Evolutionary conservation across 345 rosid species (phyloP), one percentile per base, ranked within the genome.

Genomic region (Rhizophora mangle): DNA sequence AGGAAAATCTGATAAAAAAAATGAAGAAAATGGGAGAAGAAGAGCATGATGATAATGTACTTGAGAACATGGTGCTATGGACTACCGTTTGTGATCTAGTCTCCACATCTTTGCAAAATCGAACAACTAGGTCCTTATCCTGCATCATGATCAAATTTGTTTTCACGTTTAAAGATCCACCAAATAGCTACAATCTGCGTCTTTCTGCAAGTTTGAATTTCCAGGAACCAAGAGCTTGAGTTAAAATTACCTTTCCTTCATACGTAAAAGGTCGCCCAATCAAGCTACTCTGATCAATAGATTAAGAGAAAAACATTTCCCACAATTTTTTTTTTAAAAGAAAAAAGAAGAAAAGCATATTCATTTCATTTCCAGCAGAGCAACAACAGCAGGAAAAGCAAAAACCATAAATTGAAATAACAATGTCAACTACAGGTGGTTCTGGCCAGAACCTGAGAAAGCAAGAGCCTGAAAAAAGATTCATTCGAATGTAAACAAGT

Each of bases 101-200:
- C 85, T 95, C 92, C 31, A 92, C 96, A 75, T 90, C 97, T 79
- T 88, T 95, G 89, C 97, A 95, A 76, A 95, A 92, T 34, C 91
- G 82, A 82, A 95, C 81, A 36, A 76, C 97, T 69, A 88, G 67
- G 72, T 95, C 99, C 10, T 73, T 57, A 5, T 84, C 96, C 97
- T 92, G 81, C 66, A 56, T 29, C 30, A 46, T 5, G 30, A 36
- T 55, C 53, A 69, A 31, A 9, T 24, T 4, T 29, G 47, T n/a
- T 24, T 24, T 52, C 49, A 16, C 20, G 37, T 32, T 60, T 16
- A 39, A 64, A 39, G 27, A 74, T 65, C 37, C 39, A 57, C 39
- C 22, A 62, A 8, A 8, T 54, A 24, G 37, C 16, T 56, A 5
- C 47, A 32, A 1, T 13, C 53, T 60, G 52, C 69, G 65, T 20